phyloP scores from a whole-genome alignment of 805 yeast species.

The Candida manassasensis region DNA sequence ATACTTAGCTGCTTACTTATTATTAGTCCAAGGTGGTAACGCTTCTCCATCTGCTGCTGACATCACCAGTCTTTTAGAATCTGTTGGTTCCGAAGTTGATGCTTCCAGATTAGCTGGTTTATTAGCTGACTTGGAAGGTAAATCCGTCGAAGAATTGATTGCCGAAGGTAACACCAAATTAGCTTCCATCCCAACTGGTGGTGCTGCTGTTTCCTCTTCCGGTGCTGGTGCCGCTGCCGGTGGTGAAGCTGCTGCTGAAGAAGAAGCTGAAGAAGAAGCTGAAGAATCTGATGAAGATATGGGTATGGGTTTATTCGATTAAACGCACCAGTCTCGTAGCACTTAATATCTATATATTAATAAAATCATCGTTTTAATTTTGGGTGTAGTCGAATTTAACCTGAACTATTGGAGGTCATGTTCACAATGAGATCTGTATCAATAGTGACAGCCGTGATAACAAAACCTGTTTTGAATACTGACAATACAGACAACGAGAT shows the following conservation, averaged over 20 bases:
- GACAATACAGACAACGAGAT: too few relatives aligned
- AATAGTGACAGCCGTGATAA: too few relatives aligned
- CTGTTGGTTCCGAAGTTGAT: slow-evolving; percentile 96
- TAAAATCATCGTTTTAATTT: too few relatives aligned
- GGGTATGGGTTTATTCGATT: slow-evolving; percentile 99
- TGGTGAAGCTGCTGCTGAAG: slow-evolving; percentile 51
- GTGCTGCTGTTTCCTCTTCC: slow-evolving; percentile 83
- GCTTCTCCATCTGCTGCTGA: slow-evolving; percentile 91
- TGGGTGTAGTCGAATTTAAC: too few relatives aligned
- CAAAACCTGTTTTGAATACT: too few relatives aligned
- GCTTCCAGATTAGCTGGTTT: slow-evolving; percentile 78
- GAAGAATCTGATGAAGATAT: slow-evolving; percentile 71
- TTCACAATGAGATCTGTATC: too few relatives aligned
- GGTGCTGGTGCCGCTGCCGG: slow-evolving; percentile 69
- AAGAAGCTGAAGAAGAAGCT: slow-evolving; percentile 65
- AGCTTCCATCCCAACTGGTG: slow-evolving; percentile 97
- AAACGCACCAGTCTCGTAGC: slow-evolving; percentile 25
- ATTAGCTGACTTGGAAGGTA: slow-evolving; percentile 87
- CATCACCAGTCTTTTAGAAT: slow-evolving; percentile 80
- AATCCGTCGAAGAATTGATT: slow-evolving; percentile 83
- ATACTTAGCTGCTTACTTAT: slow-evolving; percentile 99
- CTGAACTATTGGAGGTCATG: too few relatives aligned
- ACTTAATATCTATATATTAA: too few relatives aligned
- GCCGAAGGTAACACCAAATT: slow-evolving; percentile 94
- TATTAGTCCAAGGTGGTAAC: slow-evolving; percentile 96